Evolutionary conservation across 352 stramenopile genomes (phyloP), one percentile per base, ranked within the genome.

Genomic region (Pythium volutum): DNA sequence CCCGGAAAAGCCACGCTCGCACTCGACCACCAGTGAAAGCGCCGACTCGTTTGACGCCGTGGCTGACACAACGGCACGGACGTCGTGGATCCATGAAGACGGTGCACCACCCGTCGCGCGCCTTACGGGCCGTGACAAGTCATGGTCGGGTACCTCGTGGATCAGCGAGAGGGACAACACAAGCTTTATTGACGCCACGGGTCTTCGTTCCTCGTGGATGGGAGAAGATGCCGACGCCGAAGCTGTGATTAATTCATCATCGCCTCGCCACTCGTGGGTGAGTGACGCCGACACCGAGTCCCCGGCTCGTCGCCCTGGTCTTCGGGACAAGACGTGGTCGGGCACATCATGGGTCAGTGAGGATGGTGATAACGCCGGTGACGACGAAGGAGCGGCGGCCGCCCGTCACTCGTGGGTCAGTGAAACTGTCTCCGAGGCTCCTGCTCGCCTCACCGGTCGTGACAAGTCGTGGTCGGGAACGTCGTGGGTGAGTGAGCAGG

Each of bases 401-500:
- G 25, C 47, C 6, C 25, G 29, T 26, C 25, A 59, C 53, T 59
- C 53, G 11, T 59, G 36, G 53, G 53, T 54, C 25, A 54, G 47
- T 16, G 47, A 54, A 54, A 33, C 29, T 12, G 47, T 20, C 8
- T 22, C 16, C 6, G 29, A 56, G n/a, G 36, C 49, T 25, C 49
- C 29, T 45, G 49, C 20, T 34, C 53, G 53, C 12, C 27, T 36
- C 1, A 51, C 26, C 18, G 53, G 53, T 15, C 53, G 53, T 18
- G 53, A 59, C 25, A 67, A 56, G 25, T 59, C 62, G 39, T 62
- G 54, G 47, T 60, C 54, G 6, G 43, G 53, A 7, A 60, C 45
- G 2, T 69, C 62, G 22, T 69, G 54, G 62, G 54, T 69, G n/a
- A 69, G 62, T 34, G 62, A 69, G 31, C 36, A 66, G 5, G 53